Conservation (phyloP, 1,284 basidiomycete species). For the Tetrapyrgos nigripes region DNA sequence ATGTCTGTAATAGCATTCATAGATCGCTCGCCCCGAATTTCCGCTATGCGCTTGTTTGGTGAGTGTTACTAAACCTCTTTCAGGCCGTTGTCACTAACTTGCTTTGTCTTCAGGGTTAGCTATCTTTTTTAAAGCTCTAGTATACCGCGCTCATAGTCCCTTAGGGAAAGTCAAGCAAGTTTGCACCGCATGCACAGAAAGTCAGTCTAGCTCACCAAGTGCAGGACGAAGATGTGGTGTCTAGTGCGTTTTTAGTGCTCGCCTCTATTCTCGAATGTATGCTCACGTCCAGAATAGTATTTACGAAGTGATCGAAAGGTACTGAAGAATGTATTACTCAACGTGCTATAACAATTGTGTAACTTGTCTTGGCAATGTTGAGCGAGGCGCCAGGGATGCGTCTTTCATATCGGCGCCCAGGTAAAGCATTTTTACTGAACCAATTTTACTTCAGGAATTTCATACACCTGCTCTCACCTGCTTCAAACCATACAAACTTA, state of each 20-base stretch:
- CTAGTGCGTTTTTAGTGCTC: constrained; percentile 62
- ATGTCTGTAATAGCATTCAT: constrained; percentile 93
- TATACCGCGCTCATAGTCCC: constrained; percentile 19
- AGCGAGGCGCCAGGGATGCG: background rate
- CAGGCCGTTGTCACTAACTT: constrained; percentile 11
- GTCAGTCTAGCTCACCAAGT: constrained; percentile 89
- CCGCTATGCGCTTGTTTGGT: constrained; percentile 92
- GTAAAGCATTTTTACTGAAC: too few relatives aligned
- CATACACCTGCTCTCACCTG: background rate
- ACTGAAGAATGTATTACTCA: background rate
- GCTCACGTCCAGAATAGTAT: constrained; percentile 32
- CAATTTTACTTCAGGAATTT: too few relatives aligned
- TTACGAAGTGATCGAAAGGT: constrained; percentile 39
- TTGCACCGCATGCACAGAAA: constrained; percentile 92
- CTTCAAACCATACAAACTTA: background rate
- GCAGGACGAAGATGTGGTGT: constrained; percentile 94
- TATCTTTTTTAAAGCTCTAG: constrained; percentile 15
- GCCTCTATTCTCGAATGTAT: background rate
- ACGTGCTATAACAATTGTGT: background rate
- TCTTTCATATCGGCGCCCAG: background rate
- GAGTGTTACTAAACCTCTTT: constrained; percentile 34
- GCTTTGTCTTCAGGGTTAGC: constrained; percentile 35
- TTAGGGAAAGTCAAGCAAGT: constrained; percentile 90
- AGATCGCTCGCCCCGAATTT: constrained; percentile 90
- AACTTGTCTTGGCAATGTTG: background rate